A percentile compares a stretch with the other conserved stretches of the same genome.
Evolutionary conservation across 2,329 filamentous ascomycete species (phyloP).

Genomic region (Fusarium sp.): DNA sequence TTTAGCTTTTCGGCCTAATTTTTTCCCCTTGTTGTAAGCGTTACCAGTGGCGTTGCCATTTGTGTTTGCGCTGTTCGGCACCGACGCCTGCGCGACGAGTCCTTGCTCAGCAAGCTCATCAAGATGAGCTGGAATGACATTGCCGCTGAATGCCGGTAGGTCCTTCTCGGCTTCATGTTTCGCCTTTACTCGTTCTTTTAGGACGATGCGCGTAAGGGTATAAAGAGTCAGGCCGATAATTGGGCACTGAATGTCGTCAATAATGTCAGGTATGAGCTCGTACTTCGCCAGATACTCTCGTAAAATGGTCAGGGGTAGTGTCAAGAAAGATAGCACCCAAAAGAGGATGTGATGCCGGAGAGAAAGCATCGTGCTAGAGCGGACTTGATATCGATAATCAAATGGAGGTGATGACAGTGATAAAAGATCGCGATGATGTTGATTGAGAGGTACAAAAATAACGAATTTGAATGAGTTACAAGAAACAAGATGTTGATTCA

Average conservation of each 20-base stretch:
- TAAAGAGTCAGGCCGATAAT: constrained; percentile 23
- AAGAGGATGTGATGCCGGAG: constrained; percentile 29
- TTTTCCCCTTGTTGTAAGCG: background rate
- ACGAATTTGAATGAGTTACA: background rate
- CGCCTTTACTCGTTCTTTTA: background rate
- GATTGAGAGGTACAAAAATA: background rate
- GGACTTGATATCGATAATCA: background rate
- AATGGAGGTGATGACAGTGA: background rate
- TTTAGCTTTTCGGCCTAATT: background rate
- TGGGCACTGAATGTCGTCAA: constrained; percentile 1
- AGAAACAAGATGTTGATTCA: background rate
- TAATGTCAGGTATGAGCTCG: background rate
- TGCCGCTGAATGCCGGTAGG: background rate
- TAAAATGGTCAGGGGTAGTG: constrained; percentile 8
- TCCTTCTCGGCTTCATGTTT: background rate
- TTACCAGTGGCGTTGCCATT: background rate
- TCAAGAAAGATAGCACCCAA: constrained; percentile 36
- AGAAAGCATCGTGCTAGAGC: constrained; percentile 32
- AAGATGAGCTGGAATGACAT: background rate
- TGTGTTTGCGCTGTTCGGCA: background rate
- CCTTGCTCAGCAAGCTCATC: background rate
- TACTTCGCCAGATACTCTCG: constrained; percentile 5
- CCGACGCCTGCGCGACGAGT: background rate
- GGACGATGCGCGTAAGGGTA: background rate
- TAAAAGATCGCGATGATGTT: background rate